phyloP scores from a whole-genome alignment of 108 stramenopile genomes.

The Pseudonitzschia delicatissima region DNA sequence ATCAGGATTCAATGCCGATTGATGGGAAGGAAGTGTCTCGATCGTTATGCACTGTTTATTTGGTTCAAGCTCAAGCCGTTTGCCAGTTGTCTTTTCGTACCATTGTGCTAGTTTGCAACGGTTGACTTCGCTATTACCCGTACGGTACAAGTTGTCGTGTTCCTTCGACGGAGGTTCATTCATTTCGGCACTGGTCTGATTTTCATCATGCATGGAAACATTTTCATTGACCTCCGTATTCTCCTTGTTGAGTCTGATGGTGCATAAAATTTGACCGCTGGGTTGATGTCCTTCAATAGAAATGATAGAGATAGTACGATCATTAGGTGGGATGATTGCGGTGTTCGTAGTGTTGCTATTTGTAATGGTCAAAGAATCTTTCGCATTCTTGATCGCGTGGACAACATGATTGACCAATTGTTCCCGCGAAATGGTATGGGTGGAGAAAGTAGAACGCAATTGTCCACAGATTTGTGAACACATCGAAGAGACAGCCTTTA shows the following conservation, averaged over 20 bases:
- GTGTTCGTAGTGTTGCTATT: not conserved
- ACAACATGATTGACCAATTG: conserved; percentile 33
- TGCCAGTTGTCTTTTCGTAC: conserved; percentile 25
- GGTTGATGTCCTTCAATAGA: conserved; percentile 9
- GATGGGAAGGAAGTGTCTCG: conserved; percentile 61
- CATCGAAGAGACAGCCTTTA: conserved; percentile 31
- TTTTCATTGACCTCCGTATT: not conserved
- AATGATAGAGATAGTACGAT: not conserved
- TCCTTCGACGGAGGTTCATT: not conserved
- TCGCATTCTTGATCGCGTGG: conserved; percentile 26
- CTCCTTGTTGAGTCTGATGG: not conserved
- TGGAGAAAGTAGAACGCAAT: conserved; percentile 22
- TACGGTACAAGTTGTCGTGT: not conserved
- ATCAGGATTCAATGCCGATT: conserved; percentile 66
- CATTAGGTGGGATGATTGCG: not conserved
- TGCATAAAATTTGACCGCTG: conserved; percentile 32
- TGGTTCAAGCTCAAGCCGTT: conserved; percentile 14
- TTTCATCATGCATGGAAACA: not conserved
- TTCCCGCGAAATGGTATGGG: conserved; percentile 23
- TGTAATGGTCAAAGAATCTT: not conserved
- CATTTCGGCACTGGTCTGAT: not conserved
- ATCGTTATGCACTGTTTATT: conserved; percentile 43
- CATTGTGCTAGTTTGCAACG: conserved; percentile 29
- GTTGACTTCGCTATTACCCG: not conserved
- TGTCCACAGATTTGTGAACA: conserved; percentile 65